Base-by-base conservation (phyloP, 139 green algal species). In the Coelastrella sp. region DNA sequence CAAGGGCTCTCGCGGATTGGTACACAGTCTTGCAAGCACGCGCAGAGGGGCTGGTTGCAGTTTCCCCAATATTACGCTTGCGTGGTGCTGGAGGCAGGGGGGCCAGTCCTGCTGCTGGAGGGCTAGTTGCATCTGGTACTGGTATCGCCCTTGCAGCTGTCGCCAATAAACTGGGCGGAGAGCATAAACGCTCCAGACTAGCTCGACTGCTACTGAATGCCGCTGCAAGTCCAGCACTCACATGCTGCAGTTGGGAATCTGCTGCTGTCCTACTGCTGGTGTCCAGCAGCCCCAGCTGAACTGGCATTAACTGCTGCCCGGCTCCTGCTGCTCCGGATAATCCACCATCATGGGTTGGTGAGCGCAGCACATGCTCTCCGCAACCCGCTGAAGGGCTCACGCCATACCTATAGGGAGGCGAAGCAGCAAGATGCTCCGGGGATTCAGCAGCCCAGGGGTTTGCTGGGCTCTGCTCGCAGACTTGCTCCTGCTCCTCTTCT, bases 221-320 rank as follows among this genome's bases (percentile, higher is more conserved):
- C 27, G 75, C 25, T 30, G 38, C 9, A 19, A 63, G 48, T 15
- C 4, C 30, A 5, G 15, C 7, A 37, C 30, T 23, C n/a, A 25
- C 8, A n/a, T 38, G 32, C n/a, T 45, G 73, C 5, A 32, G 19
- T 19, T 50, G 32, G 21, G 4, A 30, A 27, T 37, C 13, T 60
- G 75, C 75, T 53, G 72, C 72, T 71, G 53, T 17, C 23, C 75
- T 72, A 53, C 75, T 69, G 50, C 51, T 69, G 73, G 32, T 79
- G 72, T 43, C 27, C 45, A 63, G 45, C 45, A 34, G 38, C 11
- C 40, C 66, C 37, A 74, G 32, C 15, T 21, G 32, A 50, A 32
- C 32, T 34, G n/a, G n/a, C n/a, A n/a, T n/a, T n/a, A n/a, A n/a
- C n/a, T n/a, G n/a, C n/a, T n/a, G n/a, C n/a, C n/a, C n/a, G n/a